Conservation (phyloP, 176 grass and related monocot species). For the Hsuehochloa calcarea region DNA sequence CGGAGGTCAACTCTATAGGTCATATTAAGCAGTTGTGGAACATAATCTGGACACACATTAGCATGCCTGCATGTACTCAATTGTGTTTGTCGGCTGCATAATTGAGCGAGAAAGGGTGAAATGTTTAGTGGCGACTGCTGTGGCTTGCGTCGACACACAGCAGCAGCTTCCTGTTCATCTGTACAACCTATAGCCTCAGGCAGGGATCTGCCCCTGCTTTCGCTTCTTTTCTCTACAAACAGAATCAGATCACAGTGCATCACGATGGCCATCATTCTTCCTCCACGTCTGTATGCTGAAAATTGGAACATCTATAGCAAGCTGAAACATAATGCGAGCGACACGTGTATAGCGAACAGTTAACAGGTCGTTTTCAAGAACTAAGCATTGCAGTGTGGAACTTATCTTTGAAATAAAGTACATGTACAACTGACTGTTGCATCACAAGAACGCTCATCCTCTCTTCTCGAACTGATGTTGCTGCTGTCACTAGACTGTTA, state of each 20-base stretch:
- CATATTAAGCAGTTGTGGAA: slow-evolving; percentile 14
- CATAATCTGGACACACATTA: slow-evolving; percentile 9
- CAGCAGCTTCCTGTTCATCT: slow-evolving; percentile 21
- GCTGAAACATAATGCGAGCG: not conserved
- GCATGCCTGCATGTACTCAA: not conserved
- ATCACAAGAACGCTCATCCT: not conserved
- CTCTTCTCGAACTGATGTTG: not conserved
- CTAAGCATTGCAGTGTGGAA: not conserved
- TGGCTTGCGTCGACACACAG: not conserved
- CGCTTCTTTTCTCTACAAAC: slow-evolving; percentile 1
- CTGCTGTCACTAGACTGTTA: not conserved
- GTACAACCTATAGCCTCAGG: not conserved
- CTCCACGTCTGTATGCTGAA: slow-evolving; percentile 2
- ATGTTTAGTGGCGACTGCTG: slow-evolving; percentile 30
- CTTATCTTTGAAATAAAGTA: not conserved
- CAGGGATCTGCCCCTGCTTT: slow-evolving; percentile 27
- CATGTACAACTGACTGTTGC: not conserved
- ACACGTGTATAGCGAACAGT: not conserved
- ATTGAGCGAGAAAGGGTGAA: slow-evolving; percentile 30
- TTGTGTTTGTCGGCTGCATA: slow-evolving; percentile 42
- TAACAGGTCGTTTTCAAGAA: slow-evolving; percentile 16
- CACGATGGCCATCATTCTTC: not conserved
- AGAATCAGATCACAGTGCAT: slow-evolving; percentile 13
- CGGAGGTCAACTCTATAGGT: slow-evolving; percentile 33
- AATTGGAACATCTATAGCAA: not conserved